These are phyloP conservation scores for Trebouxiophyceae sp. DNA, from an alignment of 163 green algal genomes.

Conservation along the genomic window DNA sequence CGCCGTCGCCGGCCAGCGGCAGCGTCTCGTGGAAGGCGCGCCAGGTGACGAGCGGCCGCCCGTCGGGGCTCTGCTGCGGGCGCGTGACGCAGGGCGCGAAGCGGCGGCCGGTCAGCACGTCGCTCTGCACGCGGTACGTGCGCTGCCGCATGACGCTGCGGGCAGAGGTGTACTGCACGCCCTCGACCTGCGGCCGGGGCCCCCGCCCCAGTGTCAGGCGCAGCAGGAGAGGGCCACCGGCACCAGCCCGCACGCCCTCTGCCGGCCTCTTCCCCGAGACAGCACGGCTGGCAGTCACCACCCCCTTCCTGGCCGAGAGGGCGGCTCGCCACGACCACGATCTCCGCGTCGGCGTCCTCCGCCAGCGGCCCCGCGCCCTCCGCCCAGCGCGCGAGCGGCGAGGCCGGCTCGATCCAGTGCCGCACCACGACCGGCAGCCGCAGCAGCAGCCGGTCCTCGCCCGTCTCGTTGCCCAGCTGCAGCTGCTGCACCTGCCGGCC, in stretches of 20 bases:
- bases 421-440: conserved; percentile 59
- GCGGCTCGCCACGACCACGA: conserved; percentile 52
- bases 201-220: background rate
- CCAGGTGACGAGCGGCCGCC: conserved; percentile 15
- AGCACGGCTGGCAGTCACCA: background rate
- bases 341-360: conserved; percentile 57
- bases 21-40: conserved; percentile 16
- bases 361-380: conserved; percentile 22
- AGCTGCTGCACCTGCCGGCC: conserved; percentile 14
- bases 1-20: conserved; percentile 11
- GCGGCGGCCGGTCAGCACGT: background rate
- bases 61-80: background rate
- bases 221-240: background rate
- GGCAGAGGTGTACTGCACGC: conserved; percentile 42
- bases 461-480: conserved; percentile 35
- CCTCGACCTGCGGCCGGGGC: conserved; percentile 30
- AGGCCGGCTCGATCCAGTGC: conserved; percentile 56
- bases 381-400: conserved; percentile 58
- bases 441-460: conserved; percentile 31
- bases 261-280: background rate
- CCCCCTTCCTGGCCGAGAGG: too few species aligned
- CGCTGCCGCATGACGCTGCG: conserved; percentile 48
- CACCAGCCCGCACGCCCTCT: background rate
- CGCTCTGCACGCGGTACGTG: conserved; percentile 49
- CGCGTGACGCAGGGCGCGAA: conserved; percentile 7